Conservation (phyloP, 192 early-diverging fungal genomes). For the Martensiomyces pterosporus region DNA sequence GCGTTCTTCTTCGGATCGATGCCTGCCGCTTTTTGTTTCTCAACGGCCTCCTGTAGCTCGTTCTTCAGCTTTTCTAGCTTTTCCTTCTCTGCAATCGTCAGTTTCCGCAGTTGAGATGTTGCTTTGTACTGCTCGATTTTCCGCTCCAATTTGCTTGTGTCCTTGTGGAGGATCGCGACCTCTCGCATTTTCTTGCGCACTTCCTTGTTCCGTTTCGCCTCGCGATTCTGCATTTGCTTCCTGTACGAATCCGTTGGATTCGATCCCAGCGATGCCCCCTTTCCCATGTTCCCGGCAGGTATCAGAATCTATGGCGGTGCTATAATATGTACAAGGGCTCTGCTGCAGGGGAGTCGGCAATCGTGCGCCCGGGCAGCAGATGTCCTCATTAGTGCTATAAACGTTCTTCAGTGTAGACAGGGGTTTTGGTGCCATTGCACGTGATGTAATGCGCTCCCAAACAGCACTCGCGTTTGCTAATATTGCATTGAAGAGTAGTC, state of each 20-base stretch:
- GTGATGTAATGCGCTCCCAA: no score
- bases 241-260: constrained; percentile 28
- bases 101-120: constrained; percentile 18
- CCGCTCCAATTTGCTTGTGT: constrained; percentile 38
- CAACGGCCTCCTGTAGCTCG: constrained; percentile 25
- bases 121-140: constrained; percentile 35
- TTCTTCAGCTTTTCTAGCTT: constrained; percentile 25
- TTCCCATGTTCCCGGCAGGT: no score
- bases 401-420: no score
- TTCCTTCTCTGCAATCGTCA: constrained; percentile 37
- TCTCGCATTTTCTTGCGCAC: constrained; percentile 41
- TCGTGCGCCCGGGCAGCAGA: no score
- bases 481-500: no score
- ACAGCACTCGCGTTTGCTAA: no score
- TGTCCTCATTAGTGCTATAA: no score
- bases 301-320: no score
- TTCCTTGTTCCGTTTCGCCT: constrained; percentile 43
- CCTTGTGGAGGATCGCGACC: constrained; percentile 19
- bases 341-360: no score
- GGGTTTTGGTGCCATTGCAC: no score
- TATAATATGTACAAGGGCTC: no score
- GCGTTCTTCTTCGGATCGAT: constrained; percentile 9
- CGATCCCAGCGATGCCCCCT: constrained; percentile 20
- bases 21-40: constrained; percentile 35
- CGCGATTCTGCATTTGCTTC: constrained; percentile 35